A percentile compares a stretch with the other conserved stretches of the same genome.
Evolutionary conservation across 495 filamentous ascomycete species (phyloP).

Genomic region (Xylaria longipes): DNA sequence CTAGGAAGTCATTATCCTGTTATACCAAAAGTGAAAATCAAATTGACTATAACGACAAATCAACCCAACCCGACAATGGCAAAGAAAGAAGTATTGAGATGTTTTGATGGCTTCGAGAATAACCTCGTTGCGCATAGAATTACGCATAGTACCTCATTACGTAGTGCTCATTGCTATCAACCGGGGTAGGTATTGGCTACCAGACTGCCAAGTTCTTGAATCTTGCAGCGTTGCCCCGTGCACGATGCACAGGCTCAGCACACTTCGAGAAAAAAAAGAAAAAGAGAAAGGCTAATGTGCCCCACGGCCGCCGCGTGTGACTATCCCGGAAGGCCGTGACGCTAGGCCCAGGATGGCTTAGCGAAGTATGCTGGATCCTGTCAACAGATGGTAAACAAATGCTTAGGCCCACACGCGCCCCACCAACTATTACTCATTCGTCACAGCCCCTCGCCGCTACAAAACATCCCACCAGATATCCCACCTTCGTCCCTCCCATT

Average conservation of each 20-base stretch:
- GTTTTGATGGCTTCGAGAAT: neutral
- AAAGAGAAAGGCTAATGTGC: neutral
- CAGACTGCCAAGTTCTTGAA: neutral
- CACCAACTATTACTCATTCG: conserved; percentile 11
- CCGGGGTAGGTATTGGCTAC: neutral
- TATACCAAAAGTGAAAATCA: no score
- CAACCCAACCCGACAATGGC: neutral
- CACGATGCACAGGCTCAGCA: neutral
- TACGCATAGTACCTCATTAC: neutral
- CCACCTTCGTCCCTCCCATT: conserved; percentile 12
- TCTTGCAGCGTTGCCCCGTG: neutral
- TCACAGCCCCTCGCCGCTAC: conserved; percentile 24
- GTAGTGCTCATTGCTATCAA: neutral
- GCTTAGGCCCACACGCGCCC: neutral
- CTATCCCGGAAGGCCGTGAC: neutral
- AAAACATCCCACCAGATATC: conserved; percentile 29
- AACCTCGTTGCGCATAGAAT: neutral
- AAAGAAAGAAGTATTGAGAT: neutral
- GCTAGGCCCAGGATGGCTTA: neutral
- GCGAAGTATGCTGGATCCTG: neutral
- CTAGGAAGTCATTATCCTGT: no score
- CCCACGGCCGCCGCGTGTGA: conserved; percentile 1
- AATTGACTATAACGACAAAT: no score
- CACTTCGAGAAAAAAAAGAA: neutral
- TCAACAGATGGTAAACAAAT: neutral